A percentile compares a stretch with the other conserved stretches of the same genome.
Evolutionary conservation across 2,329 filamentous ascomycete species (phyloP).

Genomic region (Ceratocystiopsis minuta): DNA sequence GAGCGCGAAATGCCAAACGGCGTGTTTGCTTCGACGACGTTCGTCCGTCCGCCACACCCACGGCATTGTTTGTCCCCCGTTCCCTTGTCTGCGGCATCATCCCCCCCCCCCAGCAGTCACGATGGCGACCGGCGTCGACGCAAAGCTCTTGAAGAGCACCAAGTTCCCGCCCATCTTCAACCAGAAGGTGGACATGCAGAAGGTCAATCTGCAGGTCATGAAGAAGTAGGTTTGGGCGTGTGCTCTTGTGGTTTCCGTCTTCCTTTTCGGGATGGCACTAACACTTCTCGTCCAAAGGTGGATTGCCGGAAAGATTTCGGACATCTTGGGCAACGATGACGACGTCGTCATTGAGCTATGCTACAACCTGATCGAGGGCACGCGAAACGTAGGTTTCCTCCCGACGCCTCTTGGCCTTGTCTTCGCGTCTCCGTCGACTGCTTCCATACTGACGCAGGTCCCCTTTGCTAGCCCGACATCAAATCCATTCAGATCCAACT

Average conservation of each 20-base stretch:
- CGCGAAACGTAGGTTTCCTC: conserved; percentile 48
- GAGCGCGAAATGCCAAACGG: too few relatives aligned
- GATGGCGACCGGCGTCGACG: conserved; percentile 75
- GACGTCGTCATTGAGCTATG: conserved; percentile 86
- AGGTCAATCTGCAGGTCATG: conserved; percentile 94
- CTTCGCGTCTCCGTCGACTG: too few relatives aligned
- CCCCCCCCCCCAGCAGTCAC: conserved; percentile 7
- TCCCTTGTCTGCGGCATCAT: not conserved
- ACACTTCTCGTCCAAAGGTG: conserved; percentile 41
- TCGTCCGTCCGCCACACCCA: not conserved
- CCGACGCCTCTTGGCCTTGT: not conserved
- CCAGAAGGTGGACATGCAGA: conserved; percentile 90
- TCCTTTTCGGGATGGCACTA: not conserved
- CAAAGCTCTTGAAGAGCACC: conserved; percentile 74
- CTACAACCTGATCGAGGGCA: conserved; percentile 51
- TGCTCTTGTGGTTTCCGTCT: conserved; percentile 5
- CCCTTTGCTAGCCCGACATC: conserved; percentile 58
- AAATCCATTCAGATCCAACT: conserved; percentile 90
- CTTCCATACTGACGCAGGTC: not conserved
- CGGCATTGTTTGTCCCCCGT: not conserved
- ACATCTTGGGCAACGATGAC: conserved; percentile 81
- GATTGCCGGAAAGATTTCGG: conserved; percentile 76
- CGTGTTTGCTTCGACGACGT: too few relatives aligned
- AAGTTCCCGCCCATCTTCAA: conserved; percentile 90
- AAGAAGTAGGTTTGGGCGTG: conserved; percentile 61